These are phyloP conservation scores for Lunasporangiospora selenospora DNA, from an alignment of 192 early-diverging fungal species.

Conservation along the genomic window DNA sequence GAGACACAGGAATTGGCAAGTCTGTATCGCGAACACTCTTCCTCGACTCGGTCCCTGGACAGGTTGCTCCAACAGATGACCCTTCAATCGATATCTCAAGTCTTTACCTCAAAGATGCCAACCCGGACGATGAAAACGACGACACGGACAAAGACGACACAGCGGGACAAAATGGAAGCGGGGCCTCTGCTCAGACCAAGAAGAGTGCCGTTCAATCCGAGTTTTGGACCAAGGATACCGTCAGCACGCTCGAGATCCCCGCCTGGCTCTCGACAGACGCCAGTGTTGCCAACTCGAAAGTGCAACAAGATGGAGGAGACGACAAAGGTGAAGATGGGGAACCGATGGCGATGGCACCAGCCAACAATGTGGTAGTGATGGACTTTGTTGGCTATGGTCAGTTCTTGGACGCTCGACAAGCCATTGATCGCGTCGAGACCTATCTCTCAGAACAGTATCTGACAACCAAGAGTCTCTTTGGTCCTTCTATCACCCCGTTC, in stretches of 20 bases:
- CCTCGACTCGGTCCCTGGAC: conserved; percentile 32
- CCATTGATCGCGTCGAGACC: conserved; percentile 32
- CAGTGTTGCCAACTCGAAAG: no score
- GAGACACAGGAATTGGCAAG: conserved; percentile 47
- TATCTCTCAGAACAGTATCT: conserved; percentile 36
- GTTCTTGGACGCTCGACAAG: conserved; percentile 18
- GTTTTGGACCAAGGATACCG: conserved; percentile 11
- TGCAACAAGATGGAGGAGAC: no score
- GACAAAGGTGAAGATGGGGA: neutral
- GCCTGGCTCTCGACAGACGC: conserved; percentile 12
- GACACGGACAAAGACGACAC: neutral
- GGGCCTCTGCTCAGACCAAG: no score
- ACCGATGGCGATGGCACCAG: conserved; percentile 9
- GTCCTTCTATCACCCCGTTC: conserved; percentile 20
- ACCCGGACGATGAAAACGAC: neutral
- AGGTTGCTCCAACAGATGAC: conserved; percentile 4
- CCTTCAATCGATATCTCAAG: conserved; percentile 7
- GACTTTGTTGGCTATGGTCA: conserved; percentile 50
- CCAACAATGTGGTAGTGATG: conserved; percentile 34
- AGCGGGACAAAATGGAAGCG: no score
- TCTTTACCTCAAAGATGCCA: conserved; percentile 14
- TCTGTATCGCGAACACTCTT: conserved; percentile 25
- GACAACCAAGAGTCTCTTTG: conserved; percentile 34
- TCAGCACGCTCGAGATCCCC: conserved; percentile 41
- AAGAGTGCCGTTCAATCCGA: no score